Evolutionary conservation across 306 rosid genomes (phyloP), one percentile per base, ranked within the genome.

Genomic region (Sicyos edulis): DNA sequence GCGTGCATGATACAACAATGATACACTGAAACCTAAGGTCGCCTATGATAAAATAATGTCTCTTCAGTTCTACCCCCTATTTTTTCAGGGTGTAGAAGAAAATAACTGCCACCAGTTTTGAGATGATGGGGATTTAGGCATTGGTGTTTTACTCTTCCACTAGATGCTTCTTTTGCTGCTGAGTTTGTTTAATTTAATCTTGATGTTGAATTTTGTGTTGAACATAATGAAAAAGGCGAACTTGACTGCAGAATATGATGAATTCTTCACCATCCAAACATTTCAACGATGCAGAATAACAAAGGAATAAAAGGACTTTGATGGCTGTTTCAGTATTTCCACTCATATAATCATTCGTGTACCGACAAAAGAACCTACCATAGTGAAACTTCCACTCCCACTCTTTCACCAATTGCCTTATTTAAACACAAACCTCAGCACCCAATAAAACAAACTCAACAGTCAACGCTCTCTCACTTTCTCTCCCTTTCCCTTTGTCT

Each of bases 261-360:
- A 55, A 26, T 29, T 54, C 56, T 24, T 73, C 70, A 78, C 81
- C 73, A 63, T 56, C 53, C 37, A 54, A 17, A 63, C 70, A 63
- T 63, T 63, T 66, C 71, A 59, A 54, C 71, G 15, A 67, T 15
- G 61, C 14, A 26, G 45, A 45, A 32, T 14, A 62, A 63, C 52
- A 5, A 40, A n/a, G 44, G 50, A 70, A 45, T 15, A 47, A 59
- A 65, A 24, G 16, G 53, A 57, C 37, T 74, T 15, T n/a, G 17
- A 11, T 66, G 71, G 54, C 19, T 54, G 54, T 49, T 76, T 84
- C 80, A 81, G 82, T 72, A 58, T 68, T 83, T 85, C 82, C 88
- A 10, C 74, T 16, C 54, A 44, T 74, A 17, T 53, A 90, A 86
- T 87, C 82, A 87, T 87, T 77, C 79, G 58, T 37, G 74, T 58